phyloP scores from a whole-genome alignment of 768 basidiomycete genomes.

The Amanita fuliginea region DNA sequence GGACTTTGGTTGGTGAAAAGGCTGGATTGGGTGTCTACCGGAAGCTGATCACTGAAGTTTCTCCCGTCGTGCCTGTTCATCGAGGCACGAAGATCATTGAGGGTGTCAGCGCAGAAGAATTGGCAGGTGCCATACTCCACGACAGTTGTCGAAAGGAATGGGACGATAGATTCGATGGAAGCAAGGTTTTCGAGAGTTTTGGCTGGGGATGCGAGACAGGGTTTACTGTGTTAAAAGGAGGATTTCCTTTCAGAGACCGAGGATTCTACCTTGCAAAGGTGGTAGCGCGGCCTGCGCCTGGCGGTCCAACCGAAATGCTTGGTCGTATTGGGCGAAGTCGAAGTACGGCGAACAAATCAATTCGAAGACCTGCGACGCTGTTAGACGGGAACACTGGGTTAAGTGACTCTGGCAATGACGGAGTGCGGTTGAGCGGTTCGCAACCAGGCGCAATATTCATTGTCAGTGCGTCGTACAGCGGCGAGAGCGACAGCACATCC shows the following conservation, averaged over 20 bases:
- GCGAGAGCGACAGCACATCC: slow-evolving; percentile 41
- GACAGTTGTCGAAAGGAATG: slow-evolving; percentile 67
- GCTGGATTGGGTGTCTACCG: slow-evolving; percentile 59
- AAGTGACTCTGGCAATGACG: slow-evolving; percentile 27
- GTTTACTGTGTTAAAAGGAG: slow-evolving; percentile 64
- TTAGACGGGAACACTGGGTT: slow-evolving; percentile 30
- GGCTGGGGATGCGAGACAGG: slow-evolving; percentile 63
- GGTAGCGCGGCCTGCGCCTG: slow-evolving; percentile 42
- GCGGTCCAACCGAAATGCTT: slow-evolving; percentile 13
- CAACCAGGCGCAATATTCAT: slow-evolving; percentile 49
- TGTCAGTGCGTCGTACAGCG: slow-evolving; percentile 74
- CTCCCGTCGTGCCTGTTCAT: slow-evolving; percentile 72
- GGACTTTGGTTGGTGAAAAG: slow-evolving; percentile 71
- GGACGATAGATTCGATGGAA: slow-evolving; percentile 81
- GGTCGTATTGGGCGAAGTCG: background rate
- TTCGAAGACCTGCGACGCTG: slow-evolving; percentile 10
- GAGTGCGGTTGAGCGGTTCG: slow-evolving; percentile 24
- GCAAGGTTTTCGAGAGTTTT: slow-evolving; percentile 60
- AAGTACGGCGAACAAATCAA: background rate
- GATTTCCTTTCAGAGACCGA: slow-evolving; percentile 85
- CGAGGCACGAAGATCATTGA: slow-evolving; percentile 88
- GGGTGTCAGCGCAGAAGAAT: slow-evolving; percentile 87
- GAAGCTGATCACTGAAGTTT: slow-evolving; percentile 67
- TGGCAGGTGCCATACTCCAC: slow-evolving; percentile 62
- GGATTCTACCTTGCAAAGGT: slow-evolving; percentile 78